These are phyloP conservation scores for Diaporthe australafricana DNA, from an alignment of 2,329 filamentous ascomycete species.

Conservation along the genomic window DNA sequence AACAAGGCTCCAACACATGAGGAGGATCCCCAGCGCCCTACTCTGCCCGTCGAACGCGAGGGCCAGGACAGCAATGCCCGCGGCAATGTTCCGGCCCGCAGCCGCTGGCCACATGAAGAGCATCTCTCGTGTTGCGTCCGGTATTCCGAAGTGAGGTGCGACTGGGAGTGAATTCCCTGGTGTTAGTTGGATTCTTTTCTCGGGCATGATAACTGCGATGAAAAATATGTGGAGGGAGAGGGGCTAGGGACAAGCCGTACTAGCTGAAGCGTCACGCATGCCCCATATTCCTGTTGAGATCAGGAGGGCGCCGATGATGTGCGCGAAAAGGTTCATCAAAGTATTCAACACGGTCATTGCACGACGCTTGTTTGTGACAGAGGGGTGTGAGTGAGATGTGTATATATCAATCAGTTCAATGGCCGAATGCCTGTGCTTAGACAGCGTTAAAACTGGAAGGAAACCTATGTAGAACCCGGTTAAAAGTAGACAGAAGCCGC, in stretches of 20 bases:
- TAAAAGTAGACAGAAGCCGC: not conserved
- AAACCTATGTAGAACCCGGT: not conserved
- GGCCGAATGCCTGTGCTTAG: not conserved
- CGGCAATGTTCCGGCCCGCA: not conserved
- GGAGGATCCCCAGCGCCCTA: conserved; percentile 3
- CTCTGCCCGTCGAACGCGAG: conserved; percentile 1
- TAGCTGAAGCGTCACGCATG: conserved; percentile 1
- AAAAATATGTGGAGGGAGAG: not conserved
- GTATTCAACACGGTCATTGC: not conserved
- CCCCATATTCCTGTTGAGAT: not conserved
- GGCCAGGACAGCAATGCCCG: not conserved
- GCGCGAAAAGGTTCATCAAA: not conserved
- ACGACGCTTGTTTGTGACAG: too few species aligned
- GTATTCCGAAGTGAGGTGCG: not conserved
- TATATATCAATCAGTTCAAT: not conserved
- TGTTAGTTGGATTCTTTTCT: not conserved
- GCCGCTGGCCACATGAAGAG: conserved; percentile 9
- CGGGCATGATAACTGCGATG: not conserved
- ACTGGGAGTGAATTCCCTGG: not conserved
- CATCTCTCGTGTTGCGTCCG: not conserved
- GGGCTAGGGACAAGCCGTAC: not conserved
- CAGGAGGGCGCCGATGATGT: conserved; percentile 1
- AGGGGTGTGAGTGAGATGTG: too few species aligned
- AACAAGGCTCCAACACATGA: conserved; percentile 10
- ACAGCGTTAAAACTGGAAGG: not conserved